Evolutionary conservation across 164 flowering plant genomes (phyloP).

Genomic region (Macadamia tetraphylla): DNA sequence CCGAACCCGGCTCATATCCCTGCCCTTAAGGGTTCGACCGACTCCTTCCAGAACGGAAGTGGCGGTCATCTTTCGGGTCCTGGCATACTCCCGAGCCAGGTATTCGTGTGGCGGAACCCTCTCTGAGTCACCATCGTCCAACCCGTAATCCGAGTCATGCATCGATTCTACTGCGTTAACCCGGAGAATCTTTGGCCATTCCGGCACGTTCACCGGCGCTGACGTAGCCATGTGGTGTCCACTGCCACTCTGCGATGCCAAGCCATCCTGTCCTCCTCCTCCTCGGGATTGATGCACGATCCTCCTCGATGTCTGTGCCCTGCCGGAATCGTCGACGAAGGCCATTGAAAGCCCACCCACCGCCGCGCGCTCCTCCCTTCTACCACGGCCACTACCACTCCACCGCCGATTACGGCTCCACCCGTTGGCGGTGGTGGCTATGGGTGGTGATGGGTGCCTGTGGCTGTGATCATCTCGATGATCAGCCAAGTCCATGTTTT

Average conservation of each 20-base stretch:
- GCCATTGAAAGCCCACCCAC: slow-evolving; percentile 79
- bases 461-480: slow-evolving; percentile 2
- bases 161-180: slow-evolving; percentile 69
- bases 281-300: slow-evolving; percentile 53
- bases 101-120: slow-evolving; percentile 92
- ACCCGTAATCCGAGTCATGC: slow-evolving; percentile 46
- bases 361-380: slow-evolving; percentile 11
- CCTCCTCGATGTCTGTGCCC: slow-evolving; percentile 35
- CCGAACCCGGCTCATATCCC: slow-evolving; percentile 88
- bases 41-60: slow-evolving; percentile 84
- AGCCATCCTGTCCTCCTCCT: slow-evolving; percentile 18
- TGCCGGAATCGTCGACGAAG: slow-evolving; percentile 44
- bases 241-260: slow-evolving; percentile 26
- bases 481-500: not conserved
- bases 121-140: slow-evolving; percentile 38
- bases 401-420: slow-evolving; percentile 10
- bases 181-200: slow-evolving; percentile 66
- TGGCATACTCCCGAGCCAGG: slow-evolving; percentile 51
- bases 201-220: slow-evolving; percentile 86
- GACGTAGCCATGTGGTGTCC: slow-evolving; percentile 55
- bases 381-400: not conserved
- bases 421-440: not conserved
- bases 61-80: slow-evolving; percentile 36
- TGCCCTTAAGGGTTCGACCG: slow-evolving; percentile 94
- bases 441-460: not conserved